Evolutionary conservation across 331 rosid genomes (phyloP).

Genomic region (Acacia pycnantha): DNA sequence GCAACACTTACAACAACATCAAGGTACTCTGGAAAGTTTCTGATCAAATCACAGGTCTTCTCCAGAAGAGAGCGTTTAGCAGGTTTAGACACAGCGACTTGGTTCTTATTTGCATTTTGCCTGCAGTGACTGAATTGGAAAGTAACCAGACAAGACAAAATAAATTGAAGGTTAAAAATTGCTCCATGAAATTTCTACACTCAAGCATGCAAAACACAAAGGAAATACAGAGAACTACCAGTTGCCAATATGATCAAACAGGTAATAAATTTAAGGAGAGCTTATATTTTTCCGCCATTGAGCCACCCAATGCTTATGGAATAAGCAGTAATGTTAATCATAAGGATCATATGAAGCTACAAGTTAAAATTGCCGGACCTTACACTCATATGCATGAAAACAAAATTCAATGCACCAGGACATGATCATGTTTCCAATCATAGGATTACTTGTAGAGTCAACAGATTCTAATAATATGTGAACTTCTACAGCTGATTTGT

Average conservation of each 20-base stretch:
- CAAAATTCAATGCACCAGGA: background rate
- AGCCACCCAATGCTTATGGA: background rate
- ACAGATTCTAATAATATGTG: slow-evolving; percentile 9
- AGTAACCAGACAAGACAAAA: slow-evolving; percentile 26
- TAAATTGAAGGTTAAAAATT: slow-evolving; percentile 13
- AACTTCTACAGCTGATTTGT: background rate
- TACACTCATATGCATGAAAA: background rate
- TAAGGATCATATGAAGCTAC: background rate
- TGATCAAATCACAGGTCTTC: slow-evolving; percentile 91
- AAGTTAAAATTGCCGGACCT: background rate
- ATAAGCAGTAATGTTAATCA: background rate
- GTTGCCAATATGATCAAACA: background rate
- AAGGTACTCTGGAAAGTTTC: slow-evolving; percentile 84
- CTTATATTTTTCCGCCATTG: background rate
- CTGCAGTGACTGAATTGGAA: slow-evolving; percentile 47
- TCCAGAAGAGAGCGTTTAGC: slow-evolving; percentile 73
- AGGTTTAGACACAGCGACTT: slow-evolving; percentile 42
- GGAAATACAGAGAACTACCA: slow-evolving; percentile 21
- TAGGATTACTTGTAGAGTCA: background rate
- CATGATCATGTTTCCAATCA: background rate
- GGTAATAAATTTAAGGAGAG: background rate
- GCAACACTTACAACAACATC: slow-evolving; percentile 98
- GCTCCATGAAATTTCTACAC: slow-evolving; percentile 21
- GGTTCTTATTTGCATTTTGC: slow-evolving; percentile 75
- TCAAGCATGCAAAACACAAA: slow-evolving; percentile 29